These are phyloP conservation scores for Cercospora zeina DNA, from an alignment of 2,329 filamentous ascomycete genomes.

Conservation along the genomic window DNA sequence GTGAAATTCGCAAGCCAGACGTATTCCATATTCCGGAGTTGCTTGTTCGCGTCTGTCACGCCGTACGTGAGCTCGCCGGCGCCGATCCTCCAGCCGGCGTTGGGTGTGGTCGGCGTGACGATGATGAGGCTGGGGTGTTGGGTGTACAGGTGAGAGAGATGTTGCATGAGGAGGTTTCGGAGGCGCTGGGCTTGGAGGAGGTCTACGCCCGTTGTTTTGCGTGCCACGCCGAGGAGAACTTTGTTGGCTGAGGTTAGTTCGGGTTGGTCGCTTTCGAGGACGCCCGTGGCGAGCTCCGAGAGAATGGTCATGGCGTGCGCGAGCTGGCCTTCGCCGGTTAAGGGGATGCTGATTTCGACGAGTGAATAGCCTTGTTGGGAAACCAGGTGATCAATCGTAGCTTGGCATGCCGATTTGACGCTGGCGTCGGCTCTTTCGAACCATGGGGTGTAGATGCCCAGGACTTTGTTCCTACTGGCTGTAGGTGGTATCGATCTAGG, in stretches of 20 bases:
- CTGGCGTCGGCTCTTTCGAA: conserved; percentile 65
- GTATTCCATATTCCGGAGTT: conserved; percentile 79
- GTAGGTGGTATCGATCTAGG: conserved; percentile 29
- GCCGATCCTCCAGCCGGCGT: conserved; percentile 69
- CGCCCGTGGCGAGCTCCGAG: conserved; percentile 61
- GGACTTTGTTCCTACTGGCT: conserved; percentile 53
- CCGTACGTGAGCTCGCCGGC: conserved; percentile 60
- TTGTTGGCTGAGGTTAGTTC: conserved; percentile 66
- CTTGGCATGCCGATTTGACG: conserved; percentile 63
- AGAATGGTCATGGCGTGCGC: conserved; percentile 79
- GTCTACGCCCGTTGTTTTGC: conserved; percentile 66
- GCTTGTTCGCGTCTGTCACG: conserved; percentile 69
- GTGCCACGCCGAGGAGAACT: conserved; percentile 65
- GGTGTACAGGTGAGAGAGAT: conserved; percentile 70
- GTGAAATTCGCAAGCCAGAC: conserved; percentile 81
- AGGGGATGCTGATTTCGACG: conserved; percentile 65
- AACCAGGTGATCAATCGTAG: conserved; percentile 61
- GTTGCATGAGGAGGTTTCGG: conserved; percentile 74
- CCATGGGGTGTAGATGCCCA: conserved; percentile 71
- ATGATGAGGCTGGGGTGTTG: conserved; percentile 74
- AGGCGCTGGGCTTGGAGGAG: conserved; percentile 72
- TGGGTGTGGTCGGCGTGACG: conserved; percentile 73
- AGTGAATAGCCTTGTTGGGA: conserved; percentile 54
- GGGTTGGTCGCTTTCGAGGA: conserved; percentile 50
- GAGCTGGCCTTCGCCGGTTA: conserved; percentile 68